Percentiles rank a stretch among this genome's conserved stretches.
Conservation (phyloP, 1,284 basidiomycete genomes). For the Erythrobasidium hasegawianum region DNA sequence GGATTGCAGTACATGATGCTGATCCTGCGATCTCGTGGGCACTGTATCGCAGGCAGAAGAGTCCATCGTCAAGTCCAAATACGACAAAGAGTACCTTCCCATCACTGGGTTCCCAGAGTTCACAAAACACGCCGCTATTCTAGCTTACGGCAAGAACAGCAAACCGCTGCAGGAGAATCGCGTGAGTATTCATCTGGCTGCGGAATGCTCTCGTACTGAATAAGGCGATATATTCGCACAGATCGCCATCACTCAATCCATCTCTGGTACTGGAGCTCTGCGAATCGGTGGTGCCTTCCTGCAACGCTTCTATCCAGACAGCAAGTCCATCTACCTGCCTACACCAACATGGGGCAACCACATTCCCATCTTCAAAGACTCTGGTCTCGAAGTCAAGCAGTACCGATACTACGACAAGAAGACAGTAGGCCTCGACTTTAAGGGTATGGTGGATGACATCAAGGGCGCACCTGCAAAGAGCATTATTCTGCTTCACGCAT, state of each 20-base stretch:
- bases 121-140: constrained; percentile 79
- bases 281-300: constrained; percentile 94
- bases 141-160: constrained; percentile 86
- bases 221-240: constrained; percentile 47
- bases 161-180: constrained; percentile 68
- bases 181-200: constrained; percentile 55
- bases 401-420: constrained; percentile 89
- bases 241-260: constrained; percentile 90
- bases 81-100: constrained; percentile 97
- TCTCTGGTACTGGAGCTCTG: constrained; percentile 96
- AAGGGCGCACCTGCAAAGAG: constrained; percentile 53
- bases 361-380: constrained; percentile 67
- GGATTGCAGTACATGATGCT: neutral
- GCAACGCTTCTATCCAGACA: constrained; percentile 78
- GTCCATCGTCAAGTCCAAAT: constrained; percentile 61
- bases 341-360: constrained; percentile 98
- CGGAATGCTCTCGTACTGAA: neutral
- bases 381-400: constrained; percentile 84
- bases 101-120: constrained; percentile 89
- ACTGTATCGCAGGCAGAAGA: constrained; percentile 68
- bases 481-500: constrained; percentile 56
- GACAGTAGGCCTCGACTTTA: constrained; percentile 83
- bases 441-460: constrained; percentile 67
- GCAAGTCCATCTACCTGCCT: constrained; percentile 89
- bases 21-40: neutral